phyloP scores from a whole-genome alignment of 441 rosid genomes.

The Kokia cookei region DNA sequence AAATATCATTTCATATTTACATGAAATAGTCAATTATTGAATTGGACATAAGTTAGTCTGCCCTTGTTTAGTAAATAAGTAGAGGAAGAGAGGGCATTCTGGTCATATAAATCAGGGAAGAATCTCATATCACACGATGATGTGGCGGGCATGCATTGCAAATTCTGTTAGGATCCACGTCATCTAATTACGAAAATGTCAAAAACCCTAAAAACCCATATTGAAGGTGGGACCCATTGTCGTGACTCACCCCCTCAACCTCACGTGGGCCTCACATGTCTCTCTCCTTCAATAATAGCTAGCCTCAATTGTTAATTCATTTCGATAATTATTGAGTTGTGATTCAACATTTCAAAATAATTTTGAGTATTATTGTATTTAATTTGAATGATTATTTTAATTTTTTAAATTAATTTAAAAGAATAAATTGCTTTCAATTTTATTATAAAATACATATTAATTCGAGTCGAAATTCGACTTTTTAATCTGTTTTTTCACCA shows the following conservation, averaged over 20 bases:
- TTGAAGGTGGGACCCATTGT: background rate
- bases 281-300: too few species aligned
- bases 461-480: fast-evolving
- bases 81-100: background rate
- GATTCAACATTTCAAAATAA: too few species aligned
- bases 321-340: too few species aligned
- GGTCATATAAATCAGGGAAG: background rate
- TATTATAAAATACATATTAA: too few species aligned
- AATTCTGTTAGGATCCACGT: background rate
- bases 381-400: too few species aligned
- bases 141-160: conserved; percentile 11
- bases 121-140: background rate
- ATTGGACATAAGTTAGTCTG: background rate
- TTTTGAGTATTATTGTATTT: too few species aligned
- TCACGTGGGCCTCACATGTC: background rate
- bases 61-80: background rate
- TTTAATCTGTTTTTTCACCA: too few species aligned
- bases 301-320: too few species aligned
- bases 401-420: too few species aligned
- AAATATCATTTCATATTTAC: background rate
- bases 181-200: background rate
- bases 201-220: too few species aligned
- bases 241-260: background rate
- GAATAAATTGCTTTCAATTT: too few species aligned
- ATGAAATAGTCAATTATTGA: background rate